Conservation (phyloP, 208 protist genomes). For the Spongospora subterranea region DNA sequence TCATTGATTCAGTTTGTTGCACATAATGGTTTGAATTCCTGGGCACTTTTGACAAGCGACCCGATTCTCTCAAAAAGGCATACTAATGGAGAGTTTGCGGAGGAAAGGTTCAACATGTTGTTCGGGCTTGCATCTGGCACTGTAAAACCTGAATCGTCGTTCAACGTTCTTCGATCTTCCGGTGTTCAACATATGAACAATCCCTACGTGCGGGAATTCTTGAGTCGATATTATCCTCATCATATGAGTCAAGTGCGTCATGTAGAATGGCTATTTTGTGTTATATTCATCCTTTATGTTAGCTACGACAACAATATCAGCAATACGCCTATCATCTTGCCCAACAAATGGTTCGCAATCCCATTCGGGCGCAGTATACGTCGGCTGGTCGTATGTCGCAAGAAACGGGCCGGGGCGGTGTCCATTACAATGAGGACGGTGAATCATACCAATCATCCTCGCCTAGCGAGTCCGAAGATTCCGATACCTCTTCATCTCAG, state of each 20-base stretch:
- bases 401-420: background rate
- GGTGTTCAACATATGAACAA: constrained; percentile 49
- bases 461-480: background rate
- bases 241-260: constrained; percentile 46
- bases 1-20: constrained; percentile 33
- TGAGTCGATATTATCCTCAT: constrained; percentile 41
- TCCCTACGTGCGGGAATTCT: constrained; percentile 27
- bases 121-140: constrained; percentile 15
- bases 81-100: background rate
- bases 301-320: constrained; percentile 34
- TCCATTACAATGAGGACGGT: constrained; percentile 52
- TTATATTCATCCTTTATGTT: background rate
- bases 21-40: background rate
- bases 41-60: background rate
- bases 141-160: constrained; percentile 11
- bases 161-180: background rate
- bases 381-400: background rate
- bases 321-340: constrained; percentile 45
- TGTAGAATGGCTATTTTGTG: background rate
- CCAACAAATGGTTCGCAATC: constrained; percentile 45
- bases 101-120: constrained; percentile 49
- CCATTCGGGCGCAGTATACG: constrained; percentile 30
- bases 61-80: constrained; percentile 6
- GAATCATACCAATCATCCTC: constrained; percentile 11
- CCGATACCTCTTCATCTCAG: background rate